These are phyloP conservation scores for Diutina ranongensis DNA, from an alignment of 1,139 yeast species.

Conservation along the genomic window DNA sequence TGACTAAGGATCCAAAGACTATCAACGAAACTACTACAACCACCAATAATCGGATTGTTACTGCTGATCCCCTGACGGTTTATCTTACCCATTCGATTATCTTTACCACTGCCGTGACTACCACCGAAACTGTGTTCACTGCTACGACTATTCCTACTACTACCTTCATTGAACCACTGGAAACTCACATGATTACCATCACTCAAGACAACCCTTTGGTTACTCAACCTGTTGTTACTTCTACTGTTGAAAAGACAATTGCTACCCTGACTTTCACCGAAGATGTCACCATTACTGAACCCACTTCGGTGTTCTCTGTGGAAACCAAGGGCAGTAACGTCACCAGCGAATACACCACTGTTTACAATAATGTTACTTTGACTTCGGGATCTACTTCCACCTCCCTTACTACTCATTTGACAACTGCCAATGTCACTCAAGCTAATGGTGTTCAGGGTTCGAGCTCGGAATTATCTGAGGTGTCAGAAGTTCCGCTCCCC, in stretches of 20 bases:
- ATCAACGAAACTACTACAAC: not conserved
- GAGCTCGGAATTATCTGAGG: not conserved
- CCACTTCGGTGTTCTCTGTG: not conserved
- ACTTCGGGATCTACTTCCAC: constrained; percentile 10
- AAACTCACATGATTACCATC: constrained; percentile 13
- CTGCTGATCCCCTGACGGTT: constrained; percentile 2
- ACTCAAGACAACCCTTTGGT: constrained; percentile 19
- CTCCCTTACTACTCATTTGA: constrained; percentile 5
- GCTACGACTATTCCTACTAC: constrained; percentile 17
- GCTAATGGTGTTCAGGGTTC: not conserved
- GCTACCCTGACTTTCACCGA: constrained; percentile 2
- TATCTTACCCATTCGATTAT: not conserved
- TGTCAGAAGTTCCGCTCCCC: not conserved
- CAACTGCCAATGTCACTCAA: not conserved
- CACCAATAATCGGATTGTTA: not conserved
- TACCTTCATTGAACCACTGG: constrained; percentile 13
- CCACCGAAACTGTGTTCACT: constrained; percentile 12
- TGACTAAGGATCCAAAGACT: not conserved
- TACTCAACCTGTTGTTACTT: constrained; percentile 14
- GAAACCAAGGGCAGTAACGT: constrained; percentile 10
- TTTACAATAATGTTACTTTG: constrained; percentile 12
- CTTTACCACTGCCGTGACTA: constrained; percentile 10
- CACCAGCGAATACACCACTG: constrained; percentile 13
- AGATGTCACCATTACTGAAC: constrained; percentile 4
- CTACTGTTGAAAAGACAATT: constrained; percentile 10